A percentile compares a stretch with the other conserved stretches of the same genome.
These are phyloP conservation scores for Starmerella khaoyaiensis DNA, from an alignment of 805 yeast genomes.

Conservation along the genomic window DNA sequence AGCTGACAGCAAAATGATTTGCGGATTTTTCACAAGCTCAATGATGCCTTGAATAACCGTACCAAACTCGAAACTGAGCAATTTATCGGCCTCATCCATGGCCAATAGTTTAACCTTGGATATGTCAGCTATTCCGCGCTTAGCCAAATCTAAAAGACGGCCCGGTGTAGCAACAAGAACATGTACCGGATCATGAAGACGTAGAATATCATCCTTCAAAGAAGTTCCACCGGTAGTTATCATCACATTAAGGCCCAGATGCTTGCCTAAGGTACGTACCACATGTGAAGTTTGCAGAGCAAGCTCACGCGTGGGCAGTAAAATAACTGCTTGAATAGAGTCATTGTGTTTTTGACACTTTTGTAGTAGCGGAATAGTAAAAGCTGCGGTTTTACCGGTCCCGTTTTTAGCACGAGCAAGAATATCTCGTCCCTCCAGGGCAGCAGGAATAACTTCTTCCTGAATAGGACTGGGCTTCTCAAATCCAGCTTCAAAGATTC, in stretches of 20 bases:
- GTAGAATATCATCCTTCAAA: constrained; percentile 81
- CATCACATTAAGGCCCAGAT: constrained; percentile 85
- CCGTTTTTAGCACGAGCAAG: constrained; percentile 97
- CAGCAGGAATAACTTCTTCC: constrained; percentile 93
- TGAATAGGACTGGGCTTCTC: constrained; percentile 97
- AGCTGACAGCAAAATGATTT: constrained; percentile 85
- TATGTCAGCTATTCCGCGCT: constrained; percentile 75
- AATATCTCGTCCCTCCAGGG: constrained; percentile 87
- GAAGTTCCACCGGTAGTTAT: constrained; percentile 97
- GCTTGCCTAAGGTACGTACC: constrained; percentile 89
- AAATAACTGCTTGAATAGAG: constrained; percentile 80
- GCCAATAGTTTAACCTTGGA: constrained; percentile 76
- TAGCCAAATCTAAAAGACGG: constrained; percentile 85
- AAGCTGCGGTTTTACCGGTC: constrained; percentile 97
- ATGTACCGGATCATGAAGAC: constrained; percentile 88
- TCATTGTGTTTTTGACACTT: constrained; percentile 70
- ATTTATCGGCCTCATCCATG: constrained; percentile 98
- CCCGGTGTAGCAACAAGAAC: constrained; percentile 96
- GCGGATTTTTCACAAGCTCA: constrained; percentile 60
- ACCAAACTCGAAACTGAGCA: constrained; percentile 82
- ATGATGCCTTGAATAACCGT: constrained; percentile 77
- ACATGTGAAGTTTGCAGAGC: constrained; percentile 97
- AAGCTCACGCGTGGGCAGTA: constrained; percentile 95
- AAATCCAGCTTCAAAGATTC: constrained; percentile 96
- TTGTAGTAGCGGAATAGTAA: constrained; percentile 85